Evolutionary conservation across 305 asterid species (phyloP), one percentile per base, ranked within the genome.

Genomic region (Nicotiana rustica): DNA sequence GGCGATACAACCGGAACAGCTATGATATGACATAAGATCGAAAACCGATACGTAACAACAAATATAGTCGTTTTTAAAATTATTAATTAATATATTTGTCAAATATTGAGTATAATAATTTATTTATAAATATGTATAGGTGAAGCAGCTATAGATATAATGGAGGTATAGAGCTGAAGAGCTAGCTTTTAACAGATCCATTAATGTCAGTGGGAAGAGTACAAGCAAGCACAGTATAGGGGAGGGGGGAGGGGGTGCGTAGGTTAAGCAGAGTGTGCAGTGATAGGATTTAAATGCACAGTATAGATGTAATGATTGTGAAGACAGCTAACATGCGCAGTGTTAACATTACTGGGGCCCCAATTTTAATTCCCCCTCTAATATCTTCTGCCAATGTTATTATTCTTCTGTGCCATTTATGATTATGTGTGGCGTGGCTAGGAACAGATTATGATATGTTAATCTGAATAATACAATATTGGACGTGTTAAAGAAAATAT

Each of bases 291-390:
- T 86, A 83, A 89, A 88, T 87, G 91, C 91, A 89, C 87, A 66
- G 81, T 80, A 19, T 62, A 81, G 85, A 88, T 86, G 79, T 83
- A 87, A 89, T 90, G 90, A 92, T 85, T 85, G 87, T 81, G 82
- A 73, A 81, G 89, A 79, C 92, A 90, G 91, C 94, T 93, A 93
- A 92, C 90, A 62, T 90, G 91, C 92, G 93, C 93, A 60, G 88
- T 79, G 88, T 70, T 73, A 47, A 47, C 38, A 47, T 13, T 47
- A 35, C 41, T 12, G 21, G 78, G 79, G 1, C 62, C 79, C 79
- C 49, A 7, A 8, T 41, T 7, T 41, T 41, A 41, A 73, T 6
- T 17, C 5, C 47, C 14, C n/a, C 7, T 25, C 62, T 38, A 44
- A 6, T 71, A 71, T 47, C 78, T 70, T 41, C 18, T 70, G 59